These are phyloP conservation scores for Taphrina flavorubra DNA, from an alignment of 1,139 yeast genomes.

Conservation along the genomic window DNA sequence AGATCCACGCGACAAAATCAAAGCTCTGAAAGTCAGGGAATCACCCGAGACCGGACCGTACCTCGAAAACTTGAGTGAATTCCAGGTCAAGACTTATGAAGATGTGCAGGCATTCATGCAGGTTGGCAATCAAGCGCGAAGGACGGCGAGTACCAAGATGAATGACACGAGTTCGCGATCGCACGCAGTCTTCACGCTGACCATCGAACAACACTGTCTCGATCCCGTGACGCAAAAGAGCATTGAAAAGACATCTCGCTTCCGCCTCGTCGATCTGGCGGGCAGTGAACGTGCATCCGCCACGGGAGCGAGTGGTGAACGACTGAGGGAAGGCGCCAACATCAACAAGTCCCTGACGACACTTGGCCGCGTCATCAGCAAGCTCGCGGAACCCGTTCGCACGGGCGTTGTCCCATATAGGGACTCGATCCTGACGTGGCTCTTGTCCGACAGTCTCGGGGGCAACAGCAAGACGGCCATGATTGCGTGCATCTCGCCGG, in stretches of 20 bases:
- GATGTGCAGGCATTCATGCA: slow-evolving; percentile 47
- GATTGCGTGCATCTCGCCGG: slow-evolving; percentile 76
- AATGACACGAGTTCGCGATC: slow-evolving; percentile 72
- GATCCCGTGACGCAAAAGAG: slow-evolving; percentile 46
- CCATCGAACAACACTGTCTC: slow-evolving; percentile 61
- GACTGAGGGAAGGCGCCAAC: slow-evolving; percentile 73
- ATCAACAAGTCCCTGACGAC: slow-evolving; percentile 78
- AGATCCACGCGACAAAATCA: slow-evolving; percentile 48
- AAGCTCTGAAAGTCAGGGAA: slow-evolving; percentile 60
- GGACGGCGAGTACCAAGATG: slow-evolving; percentile 73
- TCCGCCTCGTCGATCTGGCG: slow-evolving; percentile 77
- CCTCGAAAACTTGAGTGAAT: slow-evolving; percentile 58
- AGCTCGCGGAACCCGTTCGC: slow-evolving; percentile 56
- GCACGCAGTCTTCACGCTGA: slow-evolving; percentile 74
- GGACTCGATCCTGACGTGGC: slow-evolving; percentile 64
- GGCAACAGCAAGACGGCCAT: slow-evolving; percentile 76
- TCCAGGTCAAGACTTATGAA: slow-evolving; percentile 45
- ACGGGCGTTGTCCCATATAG: slow-evolving; percentile 45
- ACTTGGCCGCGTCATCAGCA: slow-evolving; percentile 72
- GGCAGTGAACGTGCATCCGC: slow-evolving; percentile 74
- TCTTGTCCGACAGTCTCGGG: slow-evolving; percentile 70
- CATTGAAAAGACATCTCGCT: slow-evolving; percentile 57
- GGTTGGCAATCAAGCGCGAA: slow-evolving; percentile 56
- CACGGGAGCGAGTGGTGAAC: slow-evolving; percentile 67
- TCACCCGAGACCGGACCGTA: slow-evolving; percentile 65